phyloP scores from a whole-genome alignment of 1,139 yeast genomes.

The Groenewaldozyma sp. region DNA sequence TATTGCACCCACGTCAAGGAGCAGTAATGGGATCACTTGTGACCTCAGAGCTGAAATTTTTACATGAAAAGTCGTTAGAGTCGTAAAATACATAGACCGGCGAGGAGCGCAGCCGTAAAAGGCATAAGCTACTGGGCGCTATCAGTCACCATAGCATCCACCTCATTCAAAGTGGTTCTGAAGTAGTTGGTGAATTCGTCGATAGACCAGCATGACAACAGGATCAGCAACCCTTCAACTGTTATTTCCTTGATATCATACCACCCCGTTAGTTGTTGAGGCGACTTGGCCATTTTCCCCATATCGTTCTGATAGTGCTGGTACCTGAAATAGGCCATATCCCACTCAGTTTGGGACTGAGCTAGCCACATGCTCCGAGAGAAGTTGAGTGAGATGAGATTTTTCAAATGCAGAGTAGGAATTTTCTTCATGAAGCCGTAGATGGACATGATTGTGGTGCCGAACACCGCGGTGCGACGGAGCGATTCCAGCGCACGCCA shows the following conservation, averaged over 20 bases:
- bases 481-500: neutral
- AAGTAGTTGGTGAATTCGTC: too few species aligned
- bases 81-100: too few species aligned
- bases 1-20: too few species aligned
- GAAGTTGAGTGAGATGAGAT: neutral
- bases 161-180: too few species aligned
- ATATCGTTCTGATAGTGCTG: neutral
- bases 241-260: neutral
- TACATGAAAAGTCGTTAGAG: too few species aligned
- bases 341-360: neutral
- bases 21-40: too few species aligned
- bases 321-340: neutral
- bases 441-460: neutral
- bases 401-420: neutral
- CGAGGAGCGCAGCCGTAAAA: too few species aligned
- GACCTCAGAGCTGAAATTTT: too few species aligned
- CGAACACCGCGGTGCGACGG: neutral
- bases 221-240: neutral
- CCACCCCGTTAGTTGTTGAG: neutral
- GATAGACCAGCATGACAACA: neutral
- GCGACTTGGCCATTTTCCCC: neutral
- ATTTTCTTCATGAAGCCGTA: neutral
- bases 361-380: neutral
- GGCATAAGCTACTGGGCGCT: too few species aligned
- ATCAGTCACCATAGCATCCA: too few species aligned